Conservation (phyloP, 768 basidiomycete genomes). For the Polyporus arcularius region DNA sequence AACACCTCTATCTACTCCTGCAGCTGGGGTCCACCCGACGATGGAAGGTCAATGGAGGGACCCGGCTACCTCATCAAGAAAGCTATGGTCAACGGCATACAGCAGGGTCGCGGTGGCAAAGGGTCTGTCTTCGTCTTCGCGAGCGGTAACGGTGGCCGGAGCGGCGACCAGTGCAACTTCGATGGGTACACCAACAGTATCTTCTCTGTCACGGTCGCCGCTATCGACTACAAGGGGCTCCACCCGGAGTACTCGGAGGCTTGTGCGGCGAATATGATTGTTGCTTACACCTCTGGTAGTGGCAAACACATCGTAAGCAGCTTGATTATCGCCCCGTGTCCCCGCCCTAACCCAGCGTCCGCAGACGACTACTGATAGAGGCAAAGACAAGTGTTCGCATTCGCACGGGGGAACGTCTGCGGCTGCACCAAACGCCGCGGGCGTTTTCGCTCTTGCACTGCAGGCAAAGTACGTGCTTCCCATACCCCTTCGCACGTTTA, state of each 20-base stretch:
- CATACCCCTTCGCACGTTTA: background rate
- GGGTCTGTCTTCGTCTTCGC: slow-evolving; percentile 97
- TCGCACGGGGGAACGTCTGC: slow-evolving; percentile 96
- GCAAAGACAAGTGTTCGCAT: slow-evolving; percentile 76
- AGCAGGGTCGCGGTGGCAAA: slow-evolving; percentile 85
- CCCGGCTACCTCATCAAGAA: slow-evolving; percentile 90
- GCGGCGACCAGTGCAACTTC: slow-evolving; percentile 97
- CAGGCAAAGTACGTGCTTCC: slow-evolving; percentile 64
- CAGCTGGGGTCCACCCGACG: slow-evolving; percentile 98
- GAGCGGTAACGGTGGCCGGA: slow-evolving; percentile 90
- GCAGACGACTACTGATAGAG: slow-evolving; percentile 93
- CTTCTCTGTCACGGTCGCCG: slow-evolving; percentile 94
- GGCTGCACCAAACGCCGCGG: slow-evolving; percentile 95
- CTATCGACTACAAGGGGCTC: slow-evolving; percentile 88
- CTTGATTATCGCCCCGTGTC: slow-evolving; percentile 2
- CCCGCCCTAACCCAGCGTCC: slow-evolving; percentile 14
- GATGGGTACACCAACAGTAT: slow-evolving; percentile 99
- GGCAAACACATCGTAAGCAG: slow-evolving; percentile 81
- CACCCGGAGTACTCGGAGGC: slow-evolving; percentile 97
- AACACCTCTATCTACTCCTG: slow-evolving; percentile 93
- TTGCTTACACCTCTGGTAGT: slow-evolving; percentile 93
- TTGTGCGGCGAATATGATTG: slow-evolving; percentile 97
- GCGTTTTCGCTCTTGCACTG: slow-evolving; percentile 88
- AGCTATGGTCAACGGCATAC: slow-evolving; percentile 91
- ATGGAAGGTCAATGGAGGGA: slow-evolving; percentile 92